phyloP scores from a whole-genome alignment of 75 land plant species.

The Azolla pinnata region DNA sequence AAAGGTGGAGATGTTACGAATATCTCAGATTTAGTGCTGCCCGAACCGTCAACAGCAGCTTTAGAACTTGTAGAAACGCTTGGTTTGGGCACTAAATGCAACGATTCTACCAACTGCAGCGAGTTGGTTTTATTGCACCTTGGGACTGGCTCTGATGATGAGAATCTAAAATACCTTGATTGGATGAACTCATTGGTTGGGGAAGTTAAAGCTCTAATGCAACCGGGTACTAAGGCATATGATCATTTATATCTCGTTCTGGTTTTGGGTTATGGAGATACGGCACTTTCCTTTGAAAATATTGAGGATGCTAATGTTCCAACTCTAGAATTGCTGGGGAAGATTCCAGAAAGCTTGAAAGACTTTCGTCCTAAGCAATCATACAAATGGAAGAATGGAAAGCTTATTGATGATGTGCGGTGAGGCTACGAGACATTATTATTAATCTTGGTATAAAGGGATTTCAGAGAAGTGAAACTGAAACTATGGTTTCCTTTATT shows the following conservation, averaged over 20 bases:
- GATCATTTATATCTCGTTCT: conserved; percentile 56
- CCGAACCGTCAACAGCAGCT: conserved; percentile 19
- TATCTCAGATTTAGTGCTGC: not conserved
- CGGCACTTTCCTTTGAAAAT: not conserved
- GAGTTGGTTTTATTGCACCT: conserved; percentile 73
- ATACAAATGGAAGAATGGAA: conserved; percentile 69
- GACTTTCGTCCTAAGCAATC: conserved; percentile 62
- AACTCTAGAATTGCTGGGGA: conserved; percentile 7
- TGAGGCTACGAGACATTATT: conserved; percentile 3
- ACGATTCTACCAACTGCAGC: conserved; percentile 29
- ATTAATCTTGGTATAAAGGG: not conserved
- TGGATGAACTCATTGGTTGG: conserved; percentile 54
- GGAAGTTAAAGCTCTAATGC: conserved; percentile 27
- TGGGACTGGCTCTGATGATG: conserved; percentile 8
- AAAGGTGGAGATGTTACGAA: no score
- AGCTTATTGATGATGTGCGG: conserved; percentile 49
- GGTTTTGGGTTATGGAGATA: conserved; percentile 59
- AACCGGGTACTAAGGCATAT: conserved; percentile 33
- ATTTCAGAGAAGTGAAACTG: no score
- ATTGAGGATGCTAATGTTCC: conserved; percentile 9
- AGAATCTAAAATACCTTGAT: conserved; percentile 14
- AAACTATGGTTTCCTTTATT: not conserved
- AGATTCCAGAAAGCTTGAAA: conserved; percentile 27
- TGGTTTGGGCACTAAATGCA: conserved; percentile 48
- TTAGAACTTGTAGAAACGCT: conserved; percentile 37